phyloP scores from a whole-genome alignment of 495 filamentous ascomycete species.

The Rhizodiscina lignyota region DNA sequence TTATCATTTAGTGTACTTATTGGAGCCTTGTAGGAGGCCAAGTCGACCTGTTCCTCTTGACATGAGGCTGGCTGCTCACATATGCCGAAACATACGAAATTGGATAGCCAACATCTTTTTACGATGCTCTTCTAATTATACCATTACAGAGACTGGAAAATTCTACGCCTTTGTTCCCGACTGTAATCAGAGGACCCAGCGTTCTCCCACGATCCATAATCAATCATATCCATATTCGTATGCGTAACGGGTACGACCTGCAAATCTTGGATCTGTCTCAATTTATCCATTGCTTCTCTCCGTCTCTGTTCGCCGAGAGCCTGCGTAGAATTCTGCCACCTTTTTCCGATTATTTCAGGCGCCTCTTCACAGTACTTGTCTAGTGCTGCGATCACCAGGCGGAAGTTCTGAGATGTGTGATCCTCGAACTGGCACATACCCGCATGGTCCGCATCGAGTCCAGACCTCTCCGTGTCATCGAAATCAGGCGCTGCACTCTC shows the following conservation, averaged over 20 bases:
- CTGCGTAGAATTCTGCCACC: background rate
- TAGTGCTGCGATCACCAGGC: background rate
- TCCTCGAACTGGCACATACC: constrained; percentile 5
- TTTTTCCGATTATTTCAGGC: background rate
- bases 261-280: background rate
- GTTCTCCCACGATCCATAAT: too few species aligned
- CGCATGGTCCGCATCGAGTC: constrained; percentile 4
- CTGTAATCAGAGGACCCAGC: too few species aligned
- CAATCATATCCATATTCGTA: too few species aligned
- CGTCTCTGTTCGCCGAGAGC: background rate
- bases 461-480: constrained; percentile 4
- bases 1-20: too few species aligned
- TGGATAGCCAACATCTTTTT: too few species aligned
- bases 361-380: background rate
- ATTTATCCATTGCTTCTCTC: background rate
- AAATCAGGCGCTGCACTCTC: constrained; percentile 15
- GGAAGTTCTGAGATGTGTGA: background rate
- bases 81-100: too few species aligned
- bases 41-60: too few species aligned
- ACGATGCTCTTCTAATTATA: too few species aligned
- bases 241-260: background rate
- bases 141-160: too few species aligned
- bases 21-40: too few species aligned
- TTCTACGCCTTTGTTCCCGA: too few species aligned
- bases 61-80: too few species aligned